A percentile compares a stretch with the other conserved stretches of the same genome.
Evolutionary conservation across 2,329 filamentous ascomycete species (phyloP).

Genomic region (Arthrobotrys iridis): DNA sequence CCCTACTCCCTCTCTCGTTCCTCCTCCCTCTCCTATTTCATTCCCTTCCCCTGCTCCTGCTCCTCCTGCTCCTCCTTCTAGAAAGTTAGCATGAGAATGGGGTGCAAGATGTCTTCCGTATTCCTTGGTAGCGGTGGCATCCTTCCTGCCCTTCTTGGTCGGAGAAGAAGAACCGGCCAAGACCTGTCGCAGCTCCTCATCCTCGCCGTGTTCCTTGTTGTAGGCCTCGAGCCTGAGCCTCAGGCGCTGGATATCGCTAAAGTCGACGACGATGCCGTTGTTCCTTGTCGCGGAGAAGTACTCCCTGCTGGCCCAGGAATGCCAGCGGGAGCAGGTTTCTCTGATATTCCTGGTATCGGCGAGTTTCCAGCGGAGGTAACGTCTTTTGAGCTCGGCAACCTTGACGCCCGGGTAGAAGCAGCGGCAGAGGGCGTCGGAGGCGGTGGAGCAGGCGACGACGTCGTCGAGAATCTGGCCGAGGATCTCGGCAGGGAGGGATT

Average conservation of each 20-base stretch:
- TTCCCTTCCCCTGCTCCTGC: neutral
- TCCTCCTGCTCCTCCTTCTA: neutral
- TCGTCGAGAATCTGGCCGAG: slow-evolving; percentile 50
- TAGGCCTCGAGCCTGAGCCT: slow-evolving; percentile 40
- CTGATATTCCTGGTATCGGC: slow-evolving; percentile 37
- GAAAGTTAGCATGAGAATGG: too few species aligned
- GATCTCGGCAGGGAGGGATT: slow-evolving; percentile 36
- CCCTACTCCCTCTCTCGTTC: slow-evolving; percentile 1
- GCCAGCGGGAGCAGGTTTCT: slow-evolving; percentile 46
- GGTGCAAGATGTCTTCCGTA: neutral
- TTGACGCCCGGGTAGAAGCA: slow-evolving; percentile 52
- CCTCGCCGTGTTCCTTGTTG: slow-evolving; percentile 43
- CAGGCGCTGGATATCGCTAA: slow-evolving; percentile 46
- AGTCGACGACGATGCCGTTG: slow-evolving; percentile 42
- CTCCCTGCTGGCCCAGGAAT: slow-evolving; percentile 53
- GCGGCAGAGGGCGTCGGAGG: slow-evolving; percentile 46
- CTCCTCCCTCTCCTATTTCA: too few species aligned
- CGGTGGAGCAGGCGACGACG: slow-evolving; percentile 29
- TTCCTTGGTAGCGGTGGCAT: neutral
- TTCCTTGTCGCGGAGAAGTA: slow-evolving; percentile 49
- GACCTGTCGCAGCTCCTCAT: slow-evolving; percentile 23
- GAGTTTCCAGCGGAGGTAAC: slow-evolving; percentile 45
- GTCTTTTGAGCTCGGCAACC: slow-evolving; percentile 41
- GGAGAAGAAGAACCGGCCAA: neutral
- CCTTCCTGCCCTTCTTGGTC: neutral